Evolutionary conservation across 2,329 filamentous ascomycete species (phyloP).

Genomic region (Aureobasidium sp.): DNA sequence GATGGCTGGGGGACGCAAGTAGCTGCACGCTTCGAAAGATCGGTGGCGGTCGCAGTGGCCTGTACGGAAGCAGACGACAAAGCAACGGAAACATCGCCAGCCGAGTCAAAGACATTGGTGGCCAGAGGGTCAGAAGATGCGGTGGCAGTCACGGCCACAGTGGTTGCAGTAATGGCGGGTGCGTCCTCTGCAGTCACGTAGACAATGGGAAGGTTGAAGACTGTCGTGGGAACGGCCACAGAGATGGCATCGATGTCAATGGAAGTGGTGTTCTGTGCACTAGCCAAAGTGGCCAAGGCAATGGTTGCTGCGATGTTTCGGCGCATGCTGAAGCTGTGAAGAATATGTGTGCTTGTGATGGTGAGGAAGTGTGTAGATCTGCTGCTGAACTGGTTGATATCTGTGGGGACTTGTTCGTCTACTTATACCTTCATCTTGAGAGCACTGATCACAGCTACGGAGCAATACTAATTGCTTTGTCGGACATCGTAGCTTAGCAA

Average conservation of each 20-base stretch:
- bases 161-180: background rate
- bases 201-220: background rate
- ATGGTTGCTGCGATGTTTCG: background rate
- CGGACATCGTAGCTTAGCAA: too few relatives aligned
- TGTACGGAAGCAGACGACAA: background rate
- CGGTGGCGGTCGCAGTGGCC: background rate
- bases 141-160: background rate
- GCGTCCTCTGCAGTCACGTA: background rate
- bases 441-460: too few relatives aligned
- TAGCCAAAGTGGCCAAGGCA: background rate
- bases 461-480: too few relatives aligned
- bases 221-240: background rate
- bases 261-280: background rate
- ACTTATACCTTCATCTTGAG: too few relatives aligned
- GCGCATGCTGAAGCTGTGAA: background rate
- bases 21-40: background rate
- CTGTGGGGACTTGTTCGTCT: too few relatives aligned
- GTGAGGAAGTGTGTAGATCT: too few relatives aligned
- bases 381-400: too few relatives aligned
- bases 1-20: slow-evolving; percentile 1
- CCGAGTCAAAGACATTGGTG: background rate
- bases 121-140: background rate
- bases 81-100: background rate
- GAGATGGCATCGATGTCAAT: slow-evolving; percentile 3
- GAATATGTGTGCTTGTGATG: background rate